Evolutionary conservation across 2,329 filamentous ascomycete species (phyloP), one percentile per base, ranked within the genome.

Genomic region (Fusarium sp.): DNA sequence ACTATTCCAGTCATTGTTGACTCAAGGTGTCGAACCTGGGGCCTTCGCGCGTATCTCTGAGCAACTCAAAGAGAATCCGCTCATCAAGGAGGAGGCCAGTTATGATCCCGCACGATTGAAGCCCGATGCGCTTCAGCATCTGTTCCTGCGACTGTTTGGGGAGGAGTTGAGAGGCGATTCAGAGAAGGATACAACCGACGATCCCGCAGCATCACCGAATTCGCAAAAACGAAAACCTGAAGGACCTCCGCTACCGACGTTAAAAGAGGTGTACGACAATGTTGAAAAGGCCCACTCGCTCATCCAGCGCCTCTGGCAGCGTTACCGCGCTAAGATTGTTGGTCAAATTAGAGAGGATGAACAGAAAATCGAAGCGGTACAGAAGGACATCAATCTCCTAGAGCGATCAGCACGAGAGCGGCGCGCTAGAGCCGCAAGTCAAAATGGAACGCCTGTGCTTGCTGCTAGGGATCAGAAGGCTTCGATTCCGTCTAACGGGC

Each of bases 1-100:
- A 72, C 87, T 97, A 76, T 95, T 96, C 83, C 93, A 95, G 82
- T 91, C 91, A 66, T 86, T 97, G 70, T 86, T 90, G 72, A 84
- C 85, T 73, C 86, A 92, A 80, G 92, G 92, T 77, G 84, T 90
- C 71, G 87, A 89, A 71, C 83, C 88, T 55, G 80, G 85, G 67
- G 89, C 87, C 78, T 96, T 97, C 82, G 82, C 83, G 75, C 86
- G 85, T 73, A 92, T 96, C 69, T 94, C 94, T 62, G 87, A 92
- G 70, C 82, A 91, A 64, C 87, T 98, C 69, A 91, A 87, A 80
- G 89, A 86, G 76, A 94, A 97, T 78, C 84, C 87, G 20, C 85
- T 94, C 67, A 85, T 98, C 78, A 90, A 88, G 74, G 86, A 90
- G 75, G 90, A 90, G 80, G 84, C 85, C 46, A 86, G 86, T 34